A percentile compares a stretch with the other conserved stretches of the same genome.
Evolutionary conservation across 495 filamentous ascomycete species (phyloP).

Genomic region (Penicillium argentinense): DNA sequence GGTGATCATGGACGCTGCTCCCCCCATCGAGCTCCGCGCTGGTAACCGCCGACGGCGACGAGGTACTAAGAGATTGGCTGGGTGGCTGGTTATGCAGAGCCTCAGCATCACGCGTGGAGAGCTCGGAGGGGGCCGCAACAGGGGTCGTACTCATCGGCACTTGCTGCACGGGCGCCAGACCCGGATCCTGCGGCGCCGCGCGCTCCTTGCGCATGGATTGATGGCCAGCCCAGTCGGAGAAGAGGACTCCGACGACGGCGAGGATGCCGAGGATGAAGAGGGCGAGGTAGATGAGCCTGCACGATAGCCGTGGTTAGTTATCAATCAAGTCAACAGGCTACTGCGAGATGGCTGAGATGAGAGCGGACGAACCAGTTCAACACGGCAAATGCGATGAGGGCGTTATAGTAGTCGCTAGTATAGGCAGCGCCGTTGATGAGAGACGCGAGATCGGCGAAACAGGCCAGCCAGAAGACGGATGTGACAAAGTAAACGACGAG

Average conservation of each 20-base stretch:
- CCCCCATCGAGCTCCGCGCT: slow-evolving; percentile 14
- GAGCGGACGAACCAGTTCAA: slow-evolving; percentile 25
- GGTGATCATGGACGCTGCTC: slow-evolving; percentile 4
- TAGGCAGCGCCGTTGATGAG: slow-evolving; percentile 8
- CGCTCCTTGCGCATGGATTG: slow-evolving; percentile 19
- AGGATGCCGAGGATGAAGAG: slow-evolving; percentile 30
- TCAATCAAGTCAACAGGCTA: no score
- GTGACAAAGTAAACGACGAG: slow-evolving; percentile 28
- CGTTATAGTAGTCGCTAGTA: slow-evolving; percentile 19
- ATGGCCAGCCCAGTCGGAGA: slow-evolving; percentile 26
- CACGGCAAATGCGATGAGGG: slow-evolving; percentile 32
- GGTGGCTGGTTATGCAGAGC: slow-evolving; percentile 20
- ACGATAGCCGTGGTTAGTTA: no score
- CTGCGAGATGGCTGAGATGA: neutral
- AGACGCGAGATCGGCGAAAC: slow-evolving; percentile 31
- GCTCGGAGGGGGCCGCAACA: slow-evolving; percentile 8
- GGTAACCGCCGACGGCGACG: slow-evolving; percentile 6
- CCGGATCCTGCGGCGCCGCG: neutral
- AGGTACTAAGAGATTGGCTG: slow-evolving; percentile 16
- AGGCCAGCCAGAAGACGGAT: slow-evolving; percentile 35
- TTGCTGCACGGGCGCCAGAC: slow-evolving; percentile 6
- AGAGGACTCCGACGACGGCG: slow-evolving; percentile 27
- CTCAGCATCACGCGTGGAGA: slow-evolving; percentile 23
- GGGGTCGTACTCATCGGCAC: slow-evolving; percentile 21
- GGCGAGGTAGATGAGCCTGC: slow-evolving; percentile 30